A percentile compares a stretch with the other conserved stretches of the same genome.
These are phyloP conservation scores for Colletotrichum tabaci DNA, from an alignment of 2,329 filamentous ascomycete genomes.

Conservation along the genomic window DNA sequence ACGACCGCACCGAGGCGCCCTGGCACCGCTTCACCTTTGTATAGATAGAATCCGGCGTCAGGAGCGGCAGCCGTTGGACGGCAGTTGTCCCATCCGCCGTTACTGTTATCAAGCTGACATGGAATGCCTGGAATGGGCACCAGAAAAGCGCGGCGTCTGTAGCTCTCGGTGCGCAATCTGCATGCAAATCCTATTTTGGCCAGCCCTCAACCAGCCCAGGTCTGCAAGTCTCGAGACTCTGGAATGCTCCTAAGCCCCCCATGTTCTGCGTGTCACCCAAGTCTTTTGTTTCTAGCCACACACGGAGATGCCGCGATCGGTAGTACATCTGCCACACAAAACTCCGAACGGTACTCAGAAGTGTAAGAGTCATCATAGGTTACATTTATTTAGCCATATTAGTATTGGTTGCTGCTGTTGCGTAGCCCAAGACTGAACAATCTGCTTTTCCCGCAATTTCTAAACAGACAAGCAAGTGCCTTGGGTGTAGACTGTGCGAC, in stretches of 20 bases:
- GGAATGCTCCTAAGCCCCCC: conserved; percentile 13
- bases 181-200: neutral
- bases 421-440: neutral
- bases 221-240: conserved; percentile 1
- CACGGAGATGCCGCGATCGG: neutral
- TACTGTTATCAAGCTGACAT: neutral
- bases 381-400: neutral
- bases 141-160: neutral
- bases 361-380: neutral
- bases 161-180: neutral
- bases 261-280: neutral
- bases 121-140: neutral
- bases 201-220: neutral
- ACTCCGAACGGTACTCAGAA: neutral
- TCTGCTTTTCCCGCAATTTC: neutral
- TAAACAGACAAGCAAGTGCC: neutral
- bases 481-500: neutral
- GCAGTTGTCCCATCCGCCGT: neutral
- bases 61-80: neutral
- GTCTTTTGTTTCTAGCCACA: conserved; percentile 9
- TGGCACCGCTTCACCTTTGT: neutral
- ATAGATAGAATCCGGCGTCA: neutral
- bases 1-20: conserved; percentile 20
- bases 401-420: neutral
- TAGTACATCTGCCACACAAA: neutral